Percentiles rank a stretch among this genome's conserved stretches.
Conservation (phyloP, 495 filamentous ascomycete species). For the Penicilliopsis zonata region DNA sequence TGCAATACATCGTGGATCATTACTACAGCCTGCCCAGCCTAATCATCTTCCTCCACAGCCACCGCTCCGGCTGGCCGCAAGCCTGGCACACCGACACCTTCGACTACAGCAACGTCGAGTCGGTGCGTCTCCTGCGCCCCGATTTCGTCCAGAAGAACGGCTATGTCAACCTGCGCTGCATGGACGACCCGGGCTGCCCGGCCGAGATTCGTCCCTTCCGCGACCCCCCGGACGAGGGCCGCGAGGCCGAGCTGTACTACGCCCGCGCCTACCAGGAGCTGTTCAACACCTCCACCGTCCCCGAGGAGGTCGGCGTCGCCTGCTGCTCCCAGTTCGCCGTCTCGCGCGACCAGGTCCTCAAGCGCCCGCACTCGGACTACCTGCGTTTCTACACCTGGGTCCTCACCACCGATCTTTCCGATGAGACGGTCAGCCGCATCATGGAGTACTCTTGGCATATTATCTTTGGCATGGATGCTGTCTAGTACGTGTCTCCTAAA, state of each 20-base stretch:
- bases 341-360: slow-evolving; percentile 36
- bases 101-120: slow-evolving; percentile 31
- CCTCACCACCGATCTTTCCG: slow-evolving; percentile 31
- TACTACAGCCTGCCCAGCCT: slow-evolving; percentile 29
- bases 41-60: slow-evolving; percentile 32
- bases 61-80: slow-evolving; percentile 24
- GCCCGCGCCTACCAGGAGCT: slow-evolving; percentile 31
- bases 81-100: slow-evolving; percentile 37
- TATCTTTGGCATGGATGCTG: slow-evolving; percentile 38
- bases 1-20: slow-evolving; percentile 35
- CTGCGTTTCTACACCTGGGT: slow-evolving; percentile 48
- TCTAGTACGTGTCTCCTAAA: slow-evolving; percentile 26
- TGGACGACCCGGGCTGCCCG: slow-evolving; percentile 27
- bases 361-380: slow-evolving; percentile 41
- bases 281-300: slow-evolving; percentile 29
- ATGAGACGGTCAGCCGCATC: slow-evolving; percentile 32
- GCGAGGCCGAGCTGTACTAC: slow-evolving; percentile 30
- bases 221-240: slow-evolving; percentile 37
- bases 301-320: slow-evolving; percentile 35
- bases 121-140: slow-evolving; percentile 23
- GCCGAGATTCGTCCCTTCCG: slow-evolving; percentile 30
- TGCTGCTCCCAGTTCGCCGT: slow-evolving; percentile 67
- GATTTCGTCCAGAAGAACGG: slow-evolving; percentile 24
- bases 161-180: slow-evolving; percentile 31
- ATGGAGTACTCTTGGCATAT: slow-evolving; percentile 47